These are phyloP conservation scores for Plasmodium gonderi DNA, from an alignment of 169 alveolate genomes.

Conservation along the genomic window DNA sequence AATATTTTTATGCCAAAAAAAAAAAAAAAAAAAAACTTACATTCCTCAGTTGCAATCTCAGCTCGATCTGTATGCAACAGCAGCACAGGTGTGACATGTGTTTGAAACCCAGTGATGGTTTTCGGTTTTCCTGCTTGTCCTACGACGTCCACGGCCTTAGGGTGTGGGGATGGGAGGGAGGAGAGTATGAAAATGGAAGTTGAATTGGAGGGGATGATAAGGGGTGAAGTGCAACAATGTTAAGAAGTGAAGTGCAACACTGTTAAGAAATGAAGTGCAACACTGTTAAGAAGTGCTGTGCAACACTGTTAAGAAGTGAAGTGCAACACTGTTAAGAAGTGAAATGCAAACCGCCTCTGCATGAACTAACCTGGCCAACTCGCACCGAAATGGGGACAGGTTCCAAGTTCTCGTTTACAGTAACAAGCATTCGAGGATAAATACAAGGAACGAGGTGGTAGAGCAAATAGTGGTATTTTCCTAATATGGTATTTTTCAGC, in stretches of 20 bases:
- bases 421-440: conserved; percentile 89
- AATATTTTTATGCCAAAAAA: no score
- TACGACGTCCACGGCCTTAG: conserved; percentile 94
- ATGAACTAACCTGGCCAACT: conserved; percentile 78
- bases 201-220: not conserved
- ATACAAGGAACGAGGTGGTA: conserved; percentile 95
- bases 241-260: not conserved
- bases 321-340: not conserved
- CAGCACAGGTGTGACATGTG: conserved; percentile 98
- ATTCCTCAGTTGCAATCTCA: conserved; percentile 94
- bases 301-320: not conserved
- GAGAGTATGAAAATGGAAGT: not conserved
- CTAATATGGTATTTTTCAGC: conserved; percentile 89
- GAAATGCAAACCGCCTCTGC: not conserved
- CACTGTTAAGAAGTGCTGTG: not conserved
- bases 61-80: conserved; percentile 93
- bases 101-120: conserved; percentile 98
- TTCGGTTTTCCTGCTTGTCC: conserved; percentile 98
- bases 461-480: conserved; percentile 92
- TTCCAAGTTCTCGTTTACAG: conserved; percentile 92
- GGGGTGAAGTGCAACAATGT: not conserved
- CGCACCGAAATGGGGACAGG: conserved; percentile 90
- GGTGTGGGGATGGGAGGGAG: not conserved
- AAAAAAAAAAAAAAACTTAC: conserved; percentile 4
- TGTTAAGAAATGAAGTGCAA: not conserved